Percentiles rank a stretch among this genome's conserved stretches.
These are phyloP conservation scores for Nothomitra cinnamomea DNA, from an alignment of 2,329 filamentous ascomycete genomes.

Conservation along the genomic window DNA sequence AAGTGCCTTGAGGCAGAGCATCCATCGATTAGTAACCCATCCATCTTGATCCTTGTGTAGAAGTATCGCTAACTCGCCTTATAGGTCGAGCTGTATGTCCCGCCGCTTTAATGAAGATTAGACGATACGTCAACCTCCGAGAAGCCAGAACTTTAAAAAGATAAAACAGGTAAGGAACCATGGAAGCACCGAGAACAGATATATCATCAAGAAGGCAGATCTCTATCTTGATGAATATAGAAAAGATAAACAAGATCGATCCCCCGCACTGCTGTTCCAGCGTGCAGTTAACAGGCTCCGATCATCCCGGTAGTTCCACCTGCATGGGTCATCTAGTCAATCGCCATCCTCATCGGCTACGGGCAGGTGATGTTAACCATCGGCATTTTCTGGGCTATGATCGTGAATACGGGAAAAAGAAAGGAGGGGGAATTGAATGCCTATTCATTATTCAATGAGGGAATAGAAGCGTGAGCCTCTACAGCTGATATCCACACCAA, in stretches of 20 bases:
- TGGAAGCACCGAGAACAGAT: not conserved
- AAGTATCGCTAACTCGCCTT: not conserved
- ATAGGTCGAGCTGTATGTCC: not conserved
- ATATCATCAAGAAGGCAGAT: conserved; percentile 15
- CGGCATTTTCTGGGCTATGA: conserved; percentile 19
- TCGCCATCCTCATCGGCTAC: conserved; percentile 13
- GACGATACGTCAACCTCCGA: not conserved
- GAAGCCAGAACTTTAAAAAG: not conserved
- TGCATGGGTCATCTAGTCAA: conserved; percentile 14
- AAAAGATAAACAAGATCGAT: conserved; percentile 16
- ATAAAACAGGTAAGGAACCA: not conserved
- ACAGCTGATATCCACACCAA: not conserved
- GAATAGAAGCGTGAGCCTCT: conserved; percentile 15
- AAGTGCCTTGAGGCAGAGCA: too few relatives aligned
- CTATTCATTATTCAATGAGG: conserved; percentile 18
- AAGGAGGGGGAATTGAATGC: conserved; percentile 18
- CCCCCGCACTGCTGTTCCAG: conserved; percentile 13
- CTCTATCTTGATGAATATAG: conserved; percentile 18
- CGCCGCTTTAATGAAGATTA: not conserved
- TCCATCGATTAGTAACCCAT: not conserved
- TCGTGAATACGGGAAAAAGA: conserved; percentile 17
- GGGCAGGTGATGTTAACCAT: conserved; percentile 17
- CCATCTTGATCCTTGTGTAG: not conserved
- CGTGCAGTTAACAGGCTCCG: conserved; percentile 12
- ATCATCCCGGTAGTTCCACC: conserved; percentile 16